Conservation (phyloP, 2,329 filamentous ascomycete species). For the Aureobasidium sp. region DNA sequence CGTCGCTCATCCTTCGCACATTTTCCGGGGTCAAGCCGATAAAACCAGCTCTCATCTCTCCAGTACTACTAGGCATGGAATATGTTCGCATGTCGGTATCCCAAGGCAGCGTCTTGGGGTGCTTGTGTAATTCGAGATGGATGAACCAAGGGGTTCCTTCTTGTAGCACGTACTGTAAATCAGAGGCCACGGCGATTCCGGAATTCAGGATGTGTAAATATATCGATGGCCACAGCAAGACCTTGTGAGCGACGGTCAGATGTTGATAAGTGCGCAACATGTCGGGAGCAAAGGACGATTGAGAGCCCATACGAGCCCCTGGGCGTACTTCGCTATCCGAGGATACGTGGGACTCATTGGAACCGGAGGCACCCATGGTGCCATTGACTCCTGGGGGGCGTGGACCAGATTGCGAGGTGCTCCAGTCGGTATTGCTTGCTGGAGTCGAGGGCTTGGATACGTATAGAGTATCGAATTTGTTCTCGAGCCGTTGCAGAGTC, state of each 20-base stretch:
- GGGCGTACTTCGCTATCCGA: neutral
- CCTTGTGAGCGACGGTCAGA: slow-evolving; percentile 40
- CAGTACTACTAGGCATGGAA: slow-evolving; percentile 12
- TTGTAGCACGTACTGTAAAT: slow-evolving; percentile 28
- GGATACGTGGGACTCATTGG: neutral
- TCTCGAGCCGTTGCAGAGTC: slow-evolving; percentile 45
- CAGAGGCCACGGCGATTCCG: slow-evolving; percentile 24
- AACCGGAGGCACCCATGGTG: neutral
- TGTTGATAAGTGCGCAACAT: slow-evolving; percentile 17
- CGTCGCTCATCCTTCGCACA: slow-evolving; percentile 43
- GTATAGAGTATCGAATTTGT: slow-evolving; percentile 43
- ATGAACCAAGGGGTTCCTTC: slow-evolving; percentile 33
- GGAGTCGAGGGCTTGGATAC: slow-evolving; percentile 14
- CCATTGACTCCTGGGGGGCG: neutral
- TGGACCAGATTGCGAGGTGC: neutral
- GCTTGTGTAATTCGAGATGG: slow-evolving; percentile 25
- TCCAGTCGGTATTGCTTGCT: slow-evolving; percentile 17
- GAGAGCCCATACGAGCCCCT: neutral
- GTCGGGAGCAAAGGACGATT: neutral
- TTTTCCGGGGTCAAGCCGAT: slow-evolving; percentile 38
- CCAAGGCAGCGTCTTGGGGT: slow-evolving; percentile 22
- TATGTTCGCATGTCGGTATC: slow-evolving; percentile 22
- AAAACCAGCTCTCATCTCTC: slow-evolving; percentile 23
- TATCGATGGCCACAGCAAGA: slow-evolving; percentile 40
- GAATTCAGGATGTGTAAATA: slow-evolving; percentile 29